Evolutionary conservation across 2,329 filamentous ascomycete species (phyloP).

Genomic region (Penicillium sp.): DNA sequence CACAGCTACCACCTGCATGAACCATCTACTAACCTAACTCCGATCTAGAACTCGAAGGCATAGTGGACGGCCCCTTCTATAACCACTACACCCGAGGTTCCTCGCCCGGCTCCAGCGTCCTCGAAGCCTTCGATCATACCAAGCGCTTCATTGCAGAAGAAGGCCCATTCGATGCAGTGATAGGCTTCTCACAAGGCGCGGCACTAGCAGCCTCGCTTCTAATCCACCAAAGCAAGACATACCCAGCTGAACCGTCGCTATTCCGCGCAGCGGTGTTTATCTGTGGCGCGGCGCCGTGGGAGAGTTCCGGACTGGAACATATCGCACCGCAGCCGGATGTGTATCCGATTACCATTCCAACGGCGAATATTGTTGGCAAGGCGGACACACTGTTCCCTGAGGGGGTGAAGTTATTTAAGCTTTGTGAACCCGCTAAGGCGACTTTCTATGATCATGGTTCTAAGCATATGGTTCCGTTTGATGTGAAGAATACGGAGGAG

Average conservation of each 20-base stretch:
- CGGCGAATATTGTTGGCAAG: conserved; percentile 41
- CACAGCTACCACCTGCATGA: not conserved
- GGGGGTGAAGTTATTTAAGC: conserved; percentile 31
- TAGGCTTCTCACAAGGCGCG: conserved; percentile 37
- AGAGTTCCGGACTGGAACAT: conserved; percentile 23
- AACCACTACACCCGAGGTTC: conserved; percentile 30
- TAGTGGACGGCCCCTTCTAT: conserved; percentile 35
- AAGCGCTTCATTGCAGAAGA: conserved; percentile 22
- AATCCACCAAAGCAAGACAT: conserved; percentile 22
- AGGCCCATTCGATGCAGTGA: conserved; percentile 35
- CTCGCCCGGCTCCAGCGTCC: conserved; percentile 25
- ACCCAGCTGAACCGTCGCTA: conserved; percentile 23
- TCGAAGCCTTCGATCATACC: conserved; percentile 29
- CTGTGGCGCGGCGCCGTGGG: conserved; percentile 30
- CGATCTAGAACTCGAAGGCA: conserved; percentile 30
- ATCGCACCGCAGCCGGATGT: conserved; percentile 14
- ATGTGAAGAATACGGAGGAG: conserved; percentile 29
- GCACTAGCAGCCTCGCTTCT: conserved; percentile 31
- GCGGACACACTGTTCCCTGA: conserved; percentile 35
- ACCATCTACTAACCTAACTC: not conserved
- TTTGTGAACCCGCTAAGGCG: conserved; percentile 36
- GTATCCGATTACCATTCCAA: conserved; percentile 36
- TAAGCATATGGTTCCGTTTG: conserved; percentile 37
- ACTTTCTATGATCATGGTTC: conserved; percentile 40
- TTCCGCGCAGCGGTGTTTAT: conserved; percentile 36